Percentiles rank a stretch among this genome's conserved stretches.
These are phyloP conservation scores for Populus trichocarpa DNA, from an alignment of 441 rosid species.

Conservation along the genomic window DNA sequence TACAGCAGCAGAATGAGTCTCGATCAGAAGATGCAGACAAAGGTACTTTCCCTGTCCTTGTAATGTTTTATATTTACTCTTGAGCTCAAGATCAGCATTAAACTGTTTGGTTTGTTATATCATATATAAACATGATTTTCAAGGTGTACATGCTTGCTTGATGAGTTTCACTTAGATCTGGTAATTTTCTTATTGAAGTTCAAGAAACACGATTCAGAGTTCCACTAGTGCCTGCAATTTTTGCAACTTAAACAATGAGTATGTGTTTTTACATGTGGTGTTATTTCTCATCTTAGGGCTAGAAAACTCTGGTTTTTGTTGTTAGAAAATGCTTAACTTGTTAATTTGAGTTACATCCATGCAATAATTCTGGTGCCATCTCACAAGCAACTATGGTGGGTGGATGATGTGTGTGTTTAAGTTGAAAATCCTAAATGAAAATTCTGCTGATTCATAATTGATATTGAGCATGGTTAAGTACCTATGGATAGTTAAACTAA, in stretches of 20 bases:
- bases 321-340: background rate
- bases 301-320: background rate
- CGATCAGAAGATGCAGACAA: conserved; percentile 29
- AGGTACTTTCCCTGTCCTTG: conserved; percentile 31
- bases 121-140: background rate
- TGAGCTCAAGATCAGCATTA: background rate
- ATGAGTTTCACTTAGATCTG: background rate
- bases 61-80: background rate
- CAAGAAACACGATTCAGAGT: background rate
- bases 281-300: background rate
- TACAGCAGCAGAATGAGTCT: conserved; percentile 41
- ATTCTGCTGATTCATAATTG: background rate
- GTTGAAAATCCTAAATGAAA: background rate
- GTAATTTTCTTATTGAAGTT: background rate
- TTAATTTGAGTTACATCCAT: background rate
- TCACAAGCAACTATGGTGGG: background rate
- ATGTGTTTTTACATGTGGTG: background rate
- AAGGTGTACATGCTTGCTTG: background rate
- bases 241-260: background rate
- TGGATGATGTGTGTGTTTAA: background rate
- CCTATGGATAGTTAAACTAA: background rate
- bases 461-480: background rate
- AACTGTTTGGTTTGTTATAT: background rate
- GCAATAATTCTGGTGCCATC: background rate
- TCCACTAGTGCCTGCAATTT: background rate